Percentiles rank a stretch among this genome's conserved stretches.
These are phyloP conservation scores for Testicularia cyperi DNA, from an alignment of 1,284 basidiomycete genomes.

Conservation along the genomic window DNA sequence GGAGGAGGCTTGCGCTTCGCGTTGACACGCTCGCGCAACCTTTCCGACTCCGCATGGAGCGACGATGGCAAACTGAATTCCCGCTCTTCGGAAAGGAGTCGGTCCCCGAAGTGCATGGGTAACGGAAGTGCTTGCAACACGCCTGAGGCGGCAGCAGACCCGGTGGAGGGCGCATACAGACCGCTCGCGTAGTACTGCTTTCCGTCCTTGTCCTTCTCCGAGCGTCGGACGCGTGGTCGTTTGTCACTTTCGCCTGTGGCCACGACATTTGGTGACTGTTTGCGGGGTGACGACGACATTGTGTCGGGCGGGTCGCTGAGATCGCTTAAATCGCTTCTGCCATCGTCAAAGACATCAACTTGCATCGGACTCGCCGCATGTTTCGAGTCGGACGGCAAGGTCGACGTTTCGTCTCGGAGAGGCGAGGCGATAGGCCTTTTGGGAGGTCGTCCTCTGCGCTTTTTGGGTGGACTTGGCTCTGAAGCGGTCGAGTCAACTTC, in stretches of 20 bases:
- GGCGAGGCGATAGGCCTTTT: no score
- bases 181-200: conserved; percentile 21
- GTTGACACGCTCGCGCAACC: conserved; percentile 35
- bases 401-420: no score
- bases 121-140: conserved; percentile 4
- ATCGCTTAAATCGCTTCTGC: neutral
- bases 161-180: conserved; percentile 28
- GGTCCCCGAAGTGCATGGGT: conserved; percentile 38
- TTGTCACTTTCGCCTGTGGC: no score
- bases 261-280: neutral
- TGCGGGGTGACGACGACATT: no score
- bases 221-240: no score
- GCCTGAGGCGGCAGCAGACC: no score
- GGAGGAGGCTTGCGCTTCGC: conserved; percentile 44
- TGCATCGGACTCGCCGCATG: no score
- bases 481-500: no score
- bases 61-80: conserved; percentile 39
- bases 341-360: neutral
- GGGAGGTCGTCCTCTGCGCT: no score
- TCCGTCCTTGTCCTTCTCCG: conserved; percentile 24
- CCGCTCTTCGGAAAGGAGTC: conserved; percentile 35
- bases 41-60: conserved; percentile 19
- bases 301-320: no score
- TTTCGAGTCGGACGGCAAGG: no score
- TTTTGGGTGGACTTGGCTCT: no score